Percentiles rank a stretch among this genome's conserved stretches.
These are phyloP conservation scores for Clarireedia paspali DNA, from an alignment of 2,329 filamentous ascomycete species.

Conservation along the genomic window DNA sequence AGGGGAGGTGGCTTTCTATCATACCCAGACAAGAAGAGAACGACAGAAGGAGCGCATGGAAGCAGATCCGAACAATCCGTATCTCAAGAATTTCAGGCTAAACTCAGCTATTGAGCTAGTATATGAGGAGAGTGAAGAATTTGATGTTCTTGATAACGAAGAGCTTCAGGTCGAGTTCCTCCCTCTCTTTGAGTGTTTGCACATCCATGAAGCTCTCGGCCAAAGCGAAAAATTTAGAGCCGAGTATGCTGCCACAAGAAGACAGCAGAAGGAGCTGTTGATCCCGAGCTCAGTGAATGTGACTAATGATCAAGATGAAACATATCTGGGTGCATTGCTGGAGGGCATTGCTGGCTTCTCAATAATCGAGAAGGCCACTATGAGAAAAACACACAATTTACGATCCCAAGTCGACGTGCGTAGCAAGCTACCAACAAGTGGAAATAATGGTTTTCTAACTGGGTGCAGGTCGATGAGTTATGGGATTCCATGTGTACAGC, in stretches of 20 bases:
- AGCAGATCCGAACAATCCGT: constrained; percentile 46
- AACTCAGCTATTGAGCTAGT: constrained; percentile 96
- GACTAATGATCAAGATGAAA: constrained; percentile 73
- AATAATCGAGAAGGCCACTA: constrained; percentile 90
- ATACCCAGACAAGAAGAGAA: constrained; percentile 79
- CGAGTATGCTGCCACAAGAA: constrained; percentile 86
- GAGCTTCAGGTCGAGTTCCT: constrained; percentile 92
- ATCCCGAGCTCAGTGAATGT: constrained; percentile 71
- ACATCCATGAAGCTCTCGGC: constrained; percentile 91
- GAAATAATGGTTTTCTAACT: constrained; percentile 11
- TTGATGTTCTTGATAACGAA: constrained; percentile 91
- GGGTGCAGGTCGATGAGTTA: constrained; percentile 77
- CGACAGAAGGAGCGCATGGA: constrained; percentile 79
- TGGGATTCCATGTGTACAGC: constrained; percentile 98
- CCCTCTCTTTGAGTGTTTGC: constrained; percentile 86
- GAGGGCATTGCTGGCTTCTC: constrained; percentile 95
- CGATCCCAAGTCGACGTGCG: constrained; percentile 74
- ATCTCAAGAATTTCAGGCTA: constrained; percentile 75
- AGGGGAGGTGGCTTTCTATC: constrained; percentile 93
- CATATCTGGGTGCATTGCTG: constrained; percentile 75
- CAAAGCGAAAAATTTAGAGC: constrained; percentile 84
- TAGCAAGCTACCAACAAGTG: constrained; percentile 2
- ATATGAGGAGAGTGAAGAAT: constrained; percentile 91
- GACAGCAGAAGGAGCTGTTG: constrained; percentile 85
- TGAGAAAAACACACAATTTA: constrained; percentile 77